Evolutionary conservation across 31 red algal genomes (phyloP).

Genomic region (Asparagopsis taxiformis): DNA sequence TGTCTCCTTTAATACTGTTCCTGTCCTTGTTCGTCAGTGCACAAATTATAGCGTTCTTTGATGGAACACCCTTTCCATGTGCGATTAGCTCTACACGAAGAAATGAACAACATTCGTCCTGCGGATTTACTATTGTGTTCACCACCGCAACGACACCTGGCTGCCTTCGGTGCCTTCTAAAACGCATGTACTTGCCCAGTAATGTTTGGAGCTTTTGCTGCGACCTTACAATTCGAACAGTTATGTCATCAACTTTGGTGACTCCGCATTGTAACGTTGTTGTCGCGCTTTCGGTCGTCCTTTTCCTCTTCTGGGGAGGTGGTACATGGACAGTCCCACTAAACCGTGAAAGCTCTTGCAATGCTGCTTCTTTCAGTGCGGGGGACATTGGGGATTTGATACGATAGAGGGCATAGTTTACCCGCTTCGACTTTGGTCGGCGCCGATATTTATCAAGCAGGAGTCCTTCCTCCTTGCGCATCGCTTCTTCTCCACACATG

Average conservation of each 20-base stretch:
- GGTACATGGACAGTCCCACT: background rate
- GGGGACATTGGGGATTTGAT: slow-evolving; percentile 27
- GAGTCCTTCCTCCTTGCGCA: background rate
- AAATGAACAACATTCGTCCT: background rate
- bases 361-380: background rate
- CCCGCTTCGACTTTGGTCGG: slow-evolving; percentile 27
- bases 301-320: slow-evolving; percentile 3
- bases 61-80: slow-evolving; percentile 7
- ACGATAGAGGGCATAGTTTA: slow-evolving; percentile 31
- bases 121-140: background rate
- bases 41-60: slow-evolving; percentile 21
- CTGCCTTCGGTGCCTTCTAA: background rate
- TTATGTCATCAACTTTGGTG: background rate
- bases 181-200: background rate
- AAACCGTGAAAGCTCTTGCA: slow-evolving; percentile 1
- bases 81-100: slow-evolving; percentile 1
- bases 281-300: background rate
- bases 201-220: background rate
- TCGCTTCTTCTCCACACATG: background rate
- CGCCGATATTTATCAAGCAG: background rate
- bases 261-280: background rate
- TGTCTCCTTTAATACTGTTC: slow-evolving; percentile 3
- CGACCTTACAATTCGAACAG: background rate
- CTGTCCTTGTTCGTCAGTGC: background rate
- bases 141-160: background rate